These are phyloP conservation scores for Fusarium nisikadoi DNA, from an alignment of 2,329 filamentous ascomycete genomes.

Conservation along the genomic window DNA sequence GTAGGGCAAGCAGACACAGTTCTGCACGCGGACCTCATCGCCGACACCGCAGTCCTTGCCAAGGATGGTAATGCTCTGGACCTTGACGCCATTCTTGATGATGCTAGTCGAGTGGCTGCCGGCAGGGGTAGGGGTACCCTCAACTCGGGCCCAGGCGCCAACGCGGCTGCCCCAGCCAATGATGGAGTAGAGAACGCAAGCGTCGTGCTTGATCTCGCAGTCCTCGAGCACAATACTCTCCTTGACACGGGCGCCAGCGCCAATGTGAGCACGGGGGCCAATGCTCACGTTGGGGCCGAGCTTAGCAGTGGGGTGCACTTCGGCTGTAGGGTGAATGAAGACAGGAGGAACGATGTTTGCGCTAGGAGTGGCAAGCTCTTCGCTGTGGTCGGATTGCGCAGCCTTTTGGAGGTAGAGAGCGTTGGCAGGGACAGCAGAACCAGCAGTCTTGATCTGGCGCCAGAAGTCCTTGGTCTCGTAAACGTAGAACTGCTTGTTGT, in stretches of 20 bases:
- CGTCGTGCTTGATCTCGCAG: conserved; percentile 94
- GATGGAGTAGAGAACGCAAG: conserved; percentile 94
- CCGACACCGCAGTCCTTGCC: conserved; percentile 95
- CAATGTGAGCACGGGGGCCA: conserved; percentile 86
- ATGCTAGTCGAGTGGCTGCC: conserved; percentile 93
- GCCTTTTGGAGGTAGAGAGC: conserved; percentile 96
- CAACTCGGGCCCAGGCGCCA: conserved; percentile 97
- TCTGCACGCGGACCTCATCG: conserved; percentile 95
- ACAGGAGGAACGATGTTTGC: conserved; percentile 91
- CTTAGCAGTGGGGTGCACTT: conserved; percentile 94
- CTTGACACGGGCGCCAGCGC: conserved; percentile 90
- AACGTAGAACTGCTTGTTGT: conserved; percentile 98
- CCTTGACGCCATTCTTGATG: conserved; percentile 97
- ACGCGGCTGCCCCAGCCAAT: conserved; percentile 97
- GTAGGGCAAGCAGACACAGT: conserved; percentile 96
- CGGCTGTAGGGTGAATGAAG: conserved; percentile 92
- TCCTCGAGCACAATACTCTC: conserved; percentile 97
- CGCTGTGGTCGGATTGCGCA: conserved; percentile 76
- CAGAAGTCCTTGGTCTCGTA: conserved; percentile 99
- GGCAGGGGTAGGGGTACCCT: conserved; percentile 89
- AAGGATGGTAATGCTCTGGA: conserved; percentile 96
- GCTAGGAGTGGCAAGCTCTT: conserved; percentile 83
- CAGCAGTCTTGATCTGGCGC: conserved; percentile 99
- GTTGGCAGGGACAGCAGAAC: conserved; percentile 95
- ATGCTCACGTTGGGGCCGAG: conserved; percentile 97